Evolutionary conservation across 2,329 filamentous ascomycete genomes (phyloP).

Genomic region (Penicillium concentricum): DNA sequence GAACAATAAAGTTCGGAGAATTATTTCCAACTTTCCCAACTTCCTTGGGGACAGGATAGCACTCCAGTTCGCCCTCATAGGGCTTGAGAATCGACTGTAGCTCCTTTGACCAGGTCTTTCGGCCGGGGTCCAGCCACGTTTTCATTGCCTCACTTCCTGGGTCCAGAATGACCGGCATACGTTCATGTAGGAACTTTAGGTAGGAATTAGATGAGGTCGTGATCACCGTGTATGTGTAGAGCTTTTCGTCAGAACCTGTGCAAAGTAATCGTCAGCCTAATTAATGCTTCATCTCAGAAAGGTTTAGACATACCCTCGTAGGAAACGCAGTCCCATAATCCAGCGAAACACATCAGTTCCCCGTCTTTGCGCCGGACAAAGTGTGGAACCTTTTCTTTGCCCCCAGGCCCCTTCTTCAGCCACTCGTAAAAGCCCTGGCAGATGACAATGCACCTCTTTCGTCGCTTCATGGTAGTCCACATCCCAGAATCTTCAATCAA

Average conservation of each 20-base stretch:
- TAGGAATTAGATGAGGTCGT: slow-evolving; percentile 84
- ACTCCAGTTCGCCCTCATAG: slow-evolving; percentile 73
- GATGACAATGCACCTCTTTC: slow-evolving; percentile 82
- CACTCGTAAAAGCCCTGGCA: slow-evolving; percentile 97
- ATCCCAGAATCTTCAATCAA: slow-evolving; percentile 73
- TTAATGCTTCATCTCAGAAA: neutral
- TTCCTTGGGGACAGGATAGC: slow-evolving; percentile 81
- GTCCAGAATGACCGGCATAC: slow-evolving; percentile 93
- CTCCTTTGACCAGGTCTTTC: slow-evolving; percentile 71
- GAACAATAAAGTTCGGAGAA: slow-evolving; percentile 77
- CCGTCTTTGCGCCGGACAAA: slow-evolving; percentile 80
- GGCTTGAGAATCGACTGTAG: slow-evolving; percentile 78
- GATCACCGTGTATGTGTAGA: slow-evolving; percentile 90
- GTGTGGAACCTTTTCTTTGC: slow-evolving; percentile 80
- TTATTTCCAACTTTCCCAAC: slow-evolving; percentile 95
- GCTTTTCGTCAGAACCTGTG: slow-evolving; percentile 62
- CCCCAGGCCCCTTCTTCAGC: slow-evolving; percentile 70
- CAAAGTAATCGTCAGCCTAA: neutral
- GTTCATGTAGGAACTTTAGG: slow-evolving; percentile 82
- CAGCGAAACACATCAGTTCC: slow-evolving; percentile 82
- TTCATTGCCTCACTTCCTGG: slow-evolving; percentile 68
- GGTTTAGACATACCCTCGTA: slow-evolving; percentile 62
- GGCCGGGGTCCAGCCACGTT: slow-evolving; percentile 74
- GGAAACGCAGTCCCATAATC: slow-evolving; percentile 83
- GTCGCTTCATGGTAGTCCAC: slow-evolving; percentile 89